Base-by-base conservation (phyloP, 2,329 filamentous ascomycete species). In the Clarireedia monteithiana region DNA sequence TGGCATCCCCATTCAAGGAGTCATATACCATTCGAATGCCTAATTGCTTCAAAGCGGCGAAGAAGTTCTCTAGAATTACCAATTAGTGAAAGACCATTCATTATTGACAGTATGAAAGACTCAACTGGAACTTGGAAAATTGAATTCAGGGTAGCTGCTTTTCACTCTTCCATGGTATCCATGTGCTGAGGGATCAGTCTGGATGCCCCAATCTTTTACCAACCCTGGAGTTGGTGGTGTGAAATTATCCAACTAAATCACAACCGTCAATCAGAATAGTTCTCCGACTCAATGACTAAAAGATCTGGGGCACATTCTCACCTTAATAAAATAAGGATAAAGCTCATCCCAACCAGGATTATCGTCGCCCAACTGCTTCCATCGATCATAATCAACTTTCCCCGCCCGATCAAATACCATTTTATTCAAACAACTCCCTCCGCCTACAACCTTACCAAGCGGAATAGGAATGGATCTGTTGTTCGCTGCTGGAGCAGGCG, bases 301-400 rank as follows among this genome's bases (percentile, higher is more conserved):
- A 6, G 15, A 38, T 20, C 17, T 4, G 27, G 10, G 10, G 34
- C 6, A 20, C 23, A 6, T n/a, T 5, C 26, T 46, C 7, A 47
- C 53, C 34, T 56, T 56, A 6, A 46, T 50, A 12, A 52, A 56
- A 46, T 52, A 56, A 15, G 53, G 53, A 38, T 51, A 52, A 0
- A 56, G 48, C n/a, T 50, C 64, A n/a, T 71, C 61, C 64, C 70
- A 74, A n/a, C 65, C 66, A 73, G 73, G 77, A 6, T 72, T 73
- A 0, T 67, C 61, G 47, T 74, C 75, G 0, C 74, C 74, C 4
- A 77, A 59, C 6, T 65, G 62, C 45, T 69, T 67, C 74, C 74
- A 77, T 1, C 67, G 62, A 54, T 75, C 64, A 49, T 74, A 72
- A 46, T 65, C 62, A 34, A 53, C 39, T 34, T 53, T 50, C 5